A percentile compares a stretch with the other conserved stretches of the same genome.
These are phyloP conservation scores for Bryum argenteum DNA, from an alignment of 225 moss, liverwort and hornwort genomes.

Conservation along the genomic window DNA sequence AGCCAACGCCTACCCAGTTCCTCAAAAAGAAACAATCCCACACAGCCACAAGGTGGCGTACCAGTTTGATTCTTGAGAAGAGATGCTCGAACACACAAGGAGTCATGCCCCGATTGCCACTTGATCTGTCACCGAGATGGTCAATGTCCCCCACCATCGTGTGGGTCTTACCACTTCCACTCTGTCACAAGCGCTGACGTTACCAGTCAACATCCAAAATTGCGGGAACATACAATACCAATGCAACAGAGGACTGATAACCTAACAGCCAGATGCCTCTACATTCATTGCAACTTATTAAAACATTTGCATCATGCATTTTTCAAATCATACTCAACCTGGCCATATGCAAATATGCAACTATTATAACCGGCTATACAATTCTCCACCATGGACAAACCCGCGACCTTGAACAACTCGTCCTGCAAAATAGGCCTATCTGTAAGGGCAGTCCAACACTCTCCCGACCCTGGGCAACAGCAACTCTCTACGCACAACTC, in stretches of 20 bases:
- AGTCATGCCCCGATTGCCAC: slow-evolving; percentile 43
- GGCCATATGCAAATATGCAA: slow-evolving; percentile 52
- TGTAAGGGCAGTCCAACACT: background rate
- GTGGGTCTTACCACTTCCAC: slow-evolving; percentile 28
- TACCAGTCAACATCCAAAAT: background rate
- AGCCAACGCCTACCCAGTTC: too few species aligned
- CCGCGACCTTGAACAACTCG: slow-evolving; percentile 41
- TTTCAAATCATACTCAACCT: slow-evolving; percentile 25
- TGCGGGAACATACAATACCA: background rate
- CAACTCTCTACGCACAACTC: too few species aligned
- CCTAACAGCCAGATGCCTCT: too few species aligned
- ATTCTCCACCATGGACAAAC: slow-evolving; percentile 50
- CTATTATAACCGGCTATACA: slow-evolving; percentile 50
- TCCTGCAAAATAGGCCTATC: slow-evolving; percentile 20
- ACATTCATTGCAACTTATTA: background rate
- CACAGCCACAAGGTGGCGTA: background rate
- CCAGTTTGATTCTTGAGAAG: slow-evolving; percentile 35
- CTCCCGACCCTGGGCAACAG: too few species aligned
- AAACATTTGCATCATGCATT: background rate
- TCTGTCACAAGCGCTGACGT: slow-evolving; percentile 9
- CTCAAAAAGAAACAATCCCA: too few species aligned
- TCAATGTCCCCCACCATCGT: slow-evolving; percentile 46
- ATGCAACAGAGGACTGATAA: background rate
- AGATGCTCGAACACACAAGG: slow-evolving; percentile 41
- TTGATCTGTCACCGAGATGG: slow-evolving; percentile 18